Conservation (phyloP, 257 asterid species). For the Scutellaria barbata region DNA sequence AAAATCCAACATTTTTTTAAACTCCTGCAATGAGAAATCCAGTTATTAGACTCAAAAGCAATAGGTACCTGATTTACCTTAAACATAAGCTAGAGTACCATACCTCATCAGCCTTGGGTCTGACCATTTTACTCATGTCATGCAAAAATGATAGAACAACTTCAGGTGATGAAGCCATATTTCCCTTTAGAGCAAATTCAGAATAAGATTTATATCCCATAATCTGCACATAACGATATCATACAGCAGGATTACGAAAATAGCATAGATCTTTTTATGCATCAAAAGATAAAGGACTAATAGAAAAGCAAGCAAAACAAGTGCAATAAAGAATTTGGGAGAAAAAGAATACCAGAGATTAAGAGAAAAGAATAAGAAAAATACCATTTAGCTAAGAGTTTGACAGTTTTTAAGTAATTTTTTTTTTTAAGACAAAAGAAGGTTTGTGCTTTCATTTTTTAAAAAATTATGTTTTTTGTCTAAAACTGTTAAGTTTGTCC, state of each 20-base stretch:
- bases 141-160: conserved; percentile 77
- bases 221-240: conserved; percentile 54
- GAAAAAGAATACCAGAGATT: not conserved
- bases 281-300: not conserved
- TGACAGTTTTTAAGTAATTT: too few species aligned
- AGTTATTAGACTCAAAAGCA: conserved; percentile 18
- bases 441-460: too few species aligned
- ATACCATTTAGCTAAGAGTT: too few species aligned
- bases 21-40: conserved; percentile 61
- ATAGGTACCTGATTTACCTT: conserved; percentile 8
- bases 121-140: conserved; percentile 83
- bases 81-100: conserved; percentile 30
- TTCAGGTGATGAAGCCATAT: conserved; percentile 94
- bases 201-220: conserved; percentile 81
- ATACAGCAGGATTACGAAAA: conserved; percentile 30
- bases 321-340: conserved; percentile 13
- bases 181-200: conserved; percentile 75
- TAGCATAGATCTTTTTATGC: conserved; percentile 27
- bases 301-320: conserved; percentile 24
- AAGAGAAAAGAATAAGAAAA: not conserved
- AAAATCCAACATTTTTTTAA: conserved; percentile 63
- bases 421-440: too few species aligned
- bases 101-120: conserved; percentile 91
- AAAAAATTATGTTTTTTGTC: too few species aligned
- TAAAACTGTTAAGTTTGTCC: too few species aligned